These are phyloP conservation scores for Rhododendron henanense DNA, from an alignment of 148 eudicot species.

Conservation along the genomic window DNA sequence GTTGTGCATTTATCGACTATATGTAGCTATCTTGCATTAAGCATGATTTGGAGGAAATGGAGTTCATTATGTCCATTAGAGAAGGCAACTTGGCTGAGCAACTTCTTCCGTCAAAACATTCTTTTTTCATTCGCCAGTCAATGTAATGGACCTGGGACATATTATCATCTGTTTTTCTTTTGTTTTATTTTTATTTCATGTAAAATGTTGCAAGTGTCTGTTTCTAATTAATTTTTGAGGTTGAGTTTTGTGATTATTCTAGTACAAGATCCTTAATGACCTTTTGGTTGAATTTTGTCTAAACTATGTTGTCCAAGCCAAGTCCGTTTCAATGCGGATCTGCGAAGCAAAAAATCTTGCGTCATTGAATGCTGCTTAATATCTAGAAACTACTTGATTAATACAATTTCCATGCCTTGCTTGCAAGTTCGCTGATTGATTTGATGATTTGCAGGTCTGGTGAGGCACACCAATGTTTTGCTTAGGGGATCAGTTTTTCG, in stretches of 20 bases:
- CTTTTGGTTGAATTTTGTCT: neutral
- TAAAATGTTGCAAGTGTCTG: neutral
- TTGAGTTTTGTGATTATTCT: neutral
- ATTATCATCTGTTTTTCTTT: neutral
- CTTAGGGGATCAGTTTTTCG: slow-evolving; percentile 78
- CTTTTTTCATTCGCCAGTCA: slow-evolving; percentile 73
- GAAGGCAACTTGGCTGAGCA: slow-evolving; percentile 88
- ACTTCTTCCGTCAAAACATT: slow-evolving; percentile 83
- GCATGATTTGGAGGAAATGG: slow-evolving; percentile 91
- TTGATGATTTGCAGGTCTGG: slow-evolving; percentile 69
- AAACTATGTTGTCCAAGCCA: neutral
- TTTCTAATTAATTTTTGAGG: neutral
- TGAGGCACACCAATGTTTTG: slow-evolving; percentile 86
- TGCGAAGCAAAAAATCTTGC: neutral
- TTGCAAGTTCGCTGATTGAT: slow-evolving; percentile 8
- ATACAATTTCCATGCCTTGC: neutral
- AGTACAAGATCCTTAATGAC: neutral
- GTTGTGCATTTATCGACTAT: neutral
- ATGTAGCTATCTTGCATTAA: slow-evolving; percentile 76
- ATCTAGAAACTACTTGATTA: neutral
- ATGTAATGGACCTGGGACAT: slow-evolving; percentile 43
- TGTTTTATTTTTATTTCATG: neutral
- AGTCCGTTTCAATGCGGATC: neutral
- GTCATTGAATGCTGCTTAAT: neutral
- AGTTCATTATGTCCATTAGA: slow-evolving; percentile 69